Percentiles rank a stretch among this genome's conserved stretches.
phyloP scores from a whole-genome alignment of 805 yeast species.

The Millerozyma acaciae region DNA sequence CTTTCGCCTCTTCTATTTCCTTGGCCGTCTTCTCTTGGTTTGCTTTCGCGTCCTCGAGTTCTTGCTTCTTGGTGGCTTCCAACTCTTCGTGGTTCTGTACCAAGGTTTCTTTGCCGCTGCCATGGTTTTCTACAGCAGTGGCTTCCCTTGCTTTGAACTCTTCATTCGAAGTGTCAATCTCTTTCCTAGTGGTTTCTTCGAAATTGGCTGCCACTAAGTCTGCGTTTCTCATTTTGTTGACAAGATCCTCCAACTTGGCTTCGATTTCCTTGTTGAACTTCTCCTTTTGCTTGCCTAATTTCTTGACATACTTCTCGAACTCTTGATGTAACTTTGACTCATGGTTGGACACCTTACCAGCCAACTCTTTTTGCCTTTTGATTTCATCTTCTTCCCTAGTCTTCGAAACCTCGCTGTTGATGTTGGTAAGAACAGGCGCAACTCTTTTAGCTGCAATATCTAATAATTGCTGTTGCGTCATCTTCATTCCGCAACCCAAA shows the following conservation, averaged over 20 bases:
- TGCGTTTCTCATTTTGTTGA: conserved; percentile 21
- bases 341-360: conserved; percentile 32
- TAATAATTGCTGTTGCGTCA: conserved; percentile 53
- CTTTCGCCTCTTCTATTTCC: conserved; percentile 42
- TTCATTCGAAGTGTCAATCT: conserved; percentile 42
- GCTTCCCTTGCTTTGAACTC: conserved; percentile 46
- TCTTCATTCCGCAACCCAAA: conserved; percentile 50
- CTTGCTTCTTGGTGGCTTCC: conserved; percentile 42
- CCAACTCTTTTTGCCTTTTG: conserved; percentile 35
- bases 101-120: conserved; percentile 40
- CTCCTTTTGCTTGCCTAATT: conserved; percentile 34
- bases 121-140: conserved; percentile 45
- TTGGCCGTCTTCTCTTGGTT: conserved; percentile 41
- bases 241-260: conserved; percentile 23
- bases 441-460: conserved; percentile 54
- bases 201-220: conserved; percentile 33
- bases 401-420: conserved; percentile 47
- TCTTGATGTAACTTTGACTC: conserved; percentile 33
- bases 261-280: conserved; percentile 41
- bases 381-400: conserved; percentile 42
- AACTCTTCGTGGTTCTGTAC: conserved; percentile 41
- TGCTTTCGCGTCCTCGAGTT: conserved; percentile 38
- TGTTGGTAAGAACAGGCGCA: conserved; percentile 49
- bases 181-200: conserved; percentile 36
- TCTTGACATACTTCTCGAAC: conserved; percentile 33